Evolutionary conservation across 768 basidiomycete genomes (phyloP), one percentile per base, ranked within the genome.

Genomic region (Leccinum olivaceopallidum): DNA sequence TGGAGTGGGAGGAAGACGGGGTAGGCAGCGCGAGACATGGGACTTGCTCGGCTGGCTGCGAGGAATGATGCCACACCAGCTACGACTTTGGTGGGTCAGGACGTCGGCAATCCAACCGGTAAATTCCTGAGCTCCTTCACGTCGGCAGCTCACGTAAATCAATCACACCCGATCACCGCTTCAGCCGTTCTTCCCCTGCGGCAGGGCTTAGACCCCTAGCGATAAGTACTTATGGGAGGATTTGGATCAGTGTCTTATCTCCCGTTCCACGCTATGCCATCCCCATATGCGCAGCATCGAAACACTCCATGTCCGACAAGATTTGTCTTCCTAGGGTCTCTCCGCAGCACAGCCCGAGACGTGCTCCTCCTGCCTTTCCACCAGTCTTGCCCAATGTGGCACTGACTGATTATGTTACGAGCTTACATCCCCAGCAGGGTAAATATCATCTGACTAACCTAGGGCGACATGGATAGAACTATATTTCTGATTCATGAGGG

Each of bases 1-100:
- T 78, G 79, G 4, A 88, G 63, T 2, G 90, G 81, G 7, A 92
- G 79, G 72, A 92, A 93, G 13, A 78, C 71, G 1, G 92, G 90
- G 73, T 92, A 93, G 2, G 80, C 72, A 4, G 81, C 71, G 39
- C 88, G 78, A 20, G 87, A 70, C 73, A 76, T 76, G 60, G 53
- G 59, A 49, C 50, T 6, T 20, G 30, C n/a, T 56, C 34, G 30
- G 26, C 44, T 9, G 20, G n/a, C 39, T 26, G 13, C 36, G 24
- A 39, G 55, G 56, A 16, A 10, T 30, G 30, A 30, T 50, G 49
- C 26, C 50, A 50, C 49, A 50, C 49, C 32, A 44, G n/a, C 16
- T 42, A 42, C 39, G 9, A n/a, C 18, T 42, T 39, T 54, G 20
- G 53, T n/a, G 32, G 37, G 57, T 37, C 53, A 56, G 49, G 8